These are phyloP conservation scores for Quercus lobata DNA, from an alignment of 331 rosid genomes.

Conservation along the genomic window DNA sequence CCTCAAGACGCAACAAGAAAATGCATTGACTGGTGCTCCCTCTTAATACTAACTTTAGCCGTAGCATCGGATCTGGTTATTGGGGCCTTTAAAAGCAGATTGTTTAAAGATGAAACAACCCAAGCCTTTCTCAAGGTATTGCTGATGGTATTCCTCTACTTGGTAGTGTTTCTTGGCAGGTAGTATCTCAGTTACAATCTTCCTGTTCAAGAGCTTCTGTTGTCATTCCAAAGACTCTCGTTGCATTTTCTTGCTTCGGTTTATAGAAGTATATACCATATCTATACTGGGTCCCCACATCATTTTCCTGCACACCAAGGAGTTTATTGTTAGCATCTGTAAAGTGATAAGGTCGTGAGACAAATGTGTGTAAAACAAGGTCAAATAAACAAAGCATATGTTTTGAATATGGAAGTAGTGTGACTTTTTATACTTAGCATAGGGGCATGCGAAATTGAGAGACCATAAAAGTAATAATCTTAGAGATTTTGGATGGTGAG, in stretches of 20 bases:
- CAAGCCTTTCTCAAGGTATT: conserved; percentile 41
- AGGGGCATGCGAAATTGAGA: too few relatives aligned
- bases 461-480: too few relatives aligned
- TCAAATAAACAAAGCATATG: too few relatives aligned
- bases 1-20: too few relatives aligned
- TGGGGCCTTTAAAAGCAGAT: too few relatives aligned
- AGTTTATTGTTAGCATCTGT: conserved; percentile 3
- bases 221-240: conserved; percentile 60
- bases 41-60: too few relatives aligned
- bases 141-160: conserved; percentile 95
- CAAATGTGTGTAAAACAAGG: neutral
- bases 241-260: conserved; percentile 77
- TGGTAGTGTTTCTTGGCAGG: conserved; percentile 85
- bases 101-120: too few relatives aligned
- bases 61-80: too few relatives aligned
- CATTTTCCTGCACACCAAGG: conserved; percentile 54
- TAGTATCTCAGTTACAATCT: conserved; percentile 75
- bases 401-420: too few relatives aligned
- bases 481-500: too few relatives aligned
- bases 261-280: conserved; percentile 93
- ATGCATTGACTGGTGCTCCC: too few relatives aligned
- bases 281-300: conserved; percentile 94
- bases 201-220: conserved; percentile 52
- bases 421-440: too few relatives aligned
- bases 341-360: neutral